Conservation (phyloP, 225 moss, liverwort and hornwort species). For the Asterella californica region DNA sequence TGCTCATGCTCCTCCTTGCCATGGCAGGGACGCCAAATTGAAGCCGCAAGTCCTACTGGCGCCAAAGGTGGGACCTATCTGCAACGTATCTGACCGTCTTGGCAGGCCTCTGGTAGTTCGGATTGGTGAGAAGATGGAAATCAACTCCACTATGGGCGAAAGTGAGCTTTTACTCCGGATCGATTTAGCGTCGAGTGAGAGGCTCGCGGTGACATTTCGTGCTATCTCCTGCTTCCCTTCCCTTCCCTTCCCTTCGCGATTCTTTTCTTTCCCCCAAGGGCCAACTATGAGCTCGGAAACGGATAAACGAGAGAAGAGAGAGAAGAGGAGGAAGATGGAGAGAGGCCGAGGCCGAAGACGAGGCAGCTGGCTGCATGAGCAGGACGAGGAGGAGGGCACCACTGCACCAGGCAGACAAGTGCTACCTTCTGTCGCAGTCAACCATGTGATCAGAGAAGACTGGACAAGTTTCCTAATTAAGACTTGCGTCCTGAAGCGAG, state of each 20-base stretch:
- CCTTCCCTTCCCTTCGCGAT: not conserved
- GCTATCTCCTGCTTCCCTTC: not conserved
- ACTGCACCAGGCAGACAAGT: not conserved
- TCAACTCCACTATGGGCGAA: too few relatives aligned
- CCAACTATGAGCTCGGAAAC: not conserved
- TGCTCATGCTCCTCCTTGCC: not conserved
- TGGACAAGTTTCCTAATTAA: not conserved
- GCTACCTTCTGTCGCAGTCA: not conserved
- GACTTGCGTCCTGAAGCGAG: not conserved
- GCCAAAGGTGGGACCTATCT: not conserved
- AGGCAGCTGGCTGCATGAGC: not conserved
- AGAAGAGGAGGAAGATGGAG: not conserved
- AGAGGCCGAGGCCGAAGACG: too few relatives aligned
- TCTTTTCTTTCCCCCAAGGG: not conserved
- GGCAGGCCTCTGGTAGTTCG: not conserved
- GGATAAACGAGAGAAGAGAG: not conserved
- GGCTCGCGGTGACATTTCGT: too few relatives aligned
- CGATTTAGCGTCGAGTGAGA: too few relatives aligned
- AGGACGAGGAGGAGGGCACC: not conserved
- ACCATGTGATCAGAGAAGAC: not conserved
- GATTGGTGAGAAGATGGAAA: not conserved
- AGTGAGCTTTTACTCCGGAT: not conserved
- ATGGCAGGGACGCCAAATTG: not conserved
- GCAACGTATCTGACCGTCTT: not conserved
- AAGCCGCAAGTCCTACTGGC: not conserved